Conservation (phyloP, 495 filamentous ascomycete genomes). For the Xylaria palmicola region DNA sequence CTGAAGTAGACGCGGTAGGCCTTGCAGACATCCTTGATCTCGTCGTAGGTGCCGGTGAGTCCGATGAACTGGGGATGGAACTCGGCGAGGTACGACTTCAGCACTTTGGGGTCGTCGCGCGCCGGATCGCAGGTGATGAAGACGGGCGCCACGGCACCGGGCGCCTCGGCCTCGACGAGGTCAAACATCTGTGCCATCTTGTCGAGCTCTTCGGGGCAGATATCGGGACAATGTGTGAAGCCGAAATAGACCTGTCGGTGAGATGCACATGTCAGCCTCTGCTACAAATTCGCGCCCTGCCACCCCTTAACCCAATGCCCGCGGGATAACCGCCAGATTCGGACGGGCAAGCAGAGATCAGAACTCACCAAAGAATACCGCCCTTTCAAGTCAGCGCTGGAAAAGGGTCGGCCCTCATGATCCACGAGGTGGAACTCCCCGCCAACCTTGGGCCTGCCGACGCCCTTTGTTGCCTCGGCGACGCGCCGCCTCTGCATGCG, state of each 20-base stretch:
- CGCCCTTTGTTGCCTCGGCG: slow-evolving; percentile 87
- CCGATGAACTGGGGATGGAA: slow-evolving; percentile 89
- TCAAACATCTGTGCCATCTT: slow-evolving; percentile 97
- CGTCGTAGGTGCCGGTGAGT: slow-evolving; percentile 87
- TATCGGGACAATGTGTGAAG: slow-evolving; percentile 97
- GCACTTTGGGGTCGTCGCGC: slow-evolving; percentile 79
- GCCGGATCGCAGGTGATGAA: slow-evolving; percentile 96
- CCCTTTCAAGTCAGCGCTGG: slow-evolving; percentile 77
- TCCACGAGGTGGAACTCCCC: slow-evolving; percentile 81
- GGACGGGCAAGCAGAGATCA: background rate
- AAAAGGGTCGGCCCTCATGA: slow-evolving; percentile 73
- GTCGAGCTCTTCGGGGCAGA: slow-evolving; percentile 97
- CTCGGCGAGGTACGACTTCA: slow-evolving; percentile 82
- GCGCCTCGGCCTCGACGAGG: slow-evolving; percentile 57
- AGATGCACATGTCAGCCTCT: slow-evolving; percentile 1
- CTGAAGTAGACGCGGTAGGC: slow-evolving; percentile 96
- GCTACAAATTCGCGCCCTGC: background rate
- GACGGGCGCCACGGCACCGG: slow-evolving; percentile 56
- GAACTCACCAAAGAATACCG: slow-evolving; percentile 68
- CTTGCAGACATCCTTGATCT: slow-evolving; percentile 90
- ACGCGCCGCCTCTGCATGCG: slow-evolving; percentile 82
- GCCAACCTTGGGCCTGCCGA: slow-evolving; percentile 89
- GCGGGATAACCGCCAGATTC: background rate
- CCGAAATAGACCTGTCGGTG: slow-evolving; percentile 79
- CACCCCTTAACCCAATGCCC: background rate